These are phyloP conservation scores for Ottelia alismoides DNA, from an alignment of 106 monocot species.

Conservation along the genomic window DNA sequence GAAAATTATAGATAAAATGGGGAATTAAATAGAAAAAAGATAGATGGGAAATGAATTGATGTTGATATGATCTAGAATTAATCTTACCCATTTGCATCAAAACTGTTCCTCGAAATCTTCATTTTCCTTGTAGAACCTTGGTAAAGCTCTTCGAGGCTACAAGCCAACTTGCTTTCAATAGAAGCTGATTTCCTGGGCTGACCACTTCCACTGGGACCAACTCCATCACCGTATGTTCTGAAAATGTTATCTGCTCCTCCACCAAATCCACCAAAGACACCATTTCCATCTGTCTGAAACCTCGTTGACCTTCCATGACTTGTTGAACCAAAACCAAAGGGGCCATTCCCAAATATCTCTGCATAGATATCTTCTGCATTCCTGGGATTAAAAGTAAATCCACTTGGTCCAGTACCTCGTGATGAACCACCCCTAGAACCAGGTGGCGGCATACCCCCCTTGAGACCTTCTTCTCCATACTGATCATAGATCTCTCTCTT, in stretches of 20 bases:
- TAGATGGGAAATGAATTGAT: too few relatives aligned
- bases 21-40: too few relatives aligned
- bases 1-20: too few relatives aligned
- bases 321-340: slow-evolving; percentile 27
- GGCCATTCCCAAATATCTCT: slow-evolving; percentile 42
- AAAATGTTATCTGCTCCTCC: too few relatives aligned
- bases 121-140: slow-evolving; percentile 72
- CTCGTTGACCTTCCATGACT: slow-evolving; percentile 30
- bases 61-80: too few relatives aligned
- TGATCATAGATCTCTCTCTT: slow-evolving; percentile 36
- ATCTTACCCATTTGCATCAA: slow-evolving; percentile 57
- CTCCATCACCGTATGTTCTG: slow-evolving; percentile 12
- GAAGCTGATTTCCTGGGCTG: slow-evolving; percentile 26
- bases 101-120: slow-evolving; percentile 66
- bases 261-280: slow-evolving; percentile 25
- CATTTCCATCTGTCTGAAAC: slow-evolving; percentile 23
- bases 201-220: slow-evolving; percentile 7
- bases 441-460: slow-evolving; percentile 36
- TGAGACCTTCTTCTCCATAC: slow-evolving; percentile 46
- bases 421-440: too few relatives aligned
- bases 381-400: slow-evolving; percentile 49
- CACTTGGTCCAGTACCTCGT: too few relatives aligned
- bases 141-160: slow-evolving; percentile 85
- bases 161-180: slow-evolving; percentile 57
- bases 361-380: slow-evolving; percentile 64